Conservation (phyloP, 2,329 filamentous ascomycete genomes). For the Meredithiella fracta region DNA sequence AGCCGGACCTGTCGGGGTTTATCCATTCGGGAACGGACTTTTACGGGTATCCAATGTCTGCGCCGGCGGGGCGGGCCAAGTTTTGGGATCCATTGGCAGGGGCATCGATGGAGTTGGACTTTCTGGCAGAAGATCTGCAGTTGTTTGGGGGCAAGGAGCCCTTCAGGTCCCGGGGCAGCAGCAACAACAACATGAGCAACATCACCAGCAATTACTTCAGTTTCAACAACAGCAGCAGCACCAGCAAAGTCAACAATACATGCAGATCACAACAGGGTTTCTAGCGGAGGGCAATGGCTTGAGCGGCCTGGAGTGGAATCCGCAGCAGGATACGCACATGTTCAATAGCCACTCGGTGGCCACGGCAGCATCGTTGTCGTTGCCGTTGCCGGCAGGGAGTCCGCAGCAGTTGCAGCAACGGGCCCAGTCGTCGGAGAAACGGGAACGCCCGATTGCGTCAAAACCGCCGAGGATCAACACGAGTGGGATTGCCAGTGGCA, state of each 20-base stretch:
- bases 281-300: not conserved
- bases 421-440: slow-evolving; percentile 9
- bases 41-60: slow-evolving; percentile 45
- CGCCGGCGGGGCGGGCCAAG: slow-evolving; percentile 33
- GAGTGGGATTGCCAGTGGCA: slow-evolving; percentile 2
- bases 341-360: slow-evolving; percentile 12
- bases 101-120: slow-evolving; percentile 46
- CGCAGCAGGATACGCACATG: slow-evolving; percentile 6
- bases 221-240: slow-evolving; percentile 12
- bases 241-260: slow-evolving; percentile 4
- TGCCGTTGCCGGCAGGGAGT: slow-evolving; percentile 11
- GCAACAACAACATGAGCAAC: slow-evolving; percentile 15
- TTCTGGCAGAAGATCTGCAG: slow-evolving; percentile 27
- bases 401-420: slow-evolving; percentile 15
- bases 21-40: slow-evolving; percentile 35
- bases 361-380: slow-evolving; percentile 6
- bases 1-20: slow-evolving; percentile 31
- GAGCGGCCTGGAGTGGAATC: slow-evolving; percentile 4
- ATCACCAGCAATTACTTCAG: slow-evolving; percentile 15
- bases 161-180: slow-evolving; percentile 17
- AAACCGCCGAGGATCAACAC: slow-evolving; percentile 5
- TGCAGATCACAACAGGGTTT: slow-evolving; percentile 9
- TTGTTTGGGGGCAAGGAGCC: slow-evolving; percentile 25
- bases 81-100: slow-evolving; percentile 35
- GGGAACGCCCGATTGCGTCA: slow-evolving; percentile 11